phyloP scores from a whole-genome alignment of 306 rosid species.

The Lathyrus oleraceus region DNA sequence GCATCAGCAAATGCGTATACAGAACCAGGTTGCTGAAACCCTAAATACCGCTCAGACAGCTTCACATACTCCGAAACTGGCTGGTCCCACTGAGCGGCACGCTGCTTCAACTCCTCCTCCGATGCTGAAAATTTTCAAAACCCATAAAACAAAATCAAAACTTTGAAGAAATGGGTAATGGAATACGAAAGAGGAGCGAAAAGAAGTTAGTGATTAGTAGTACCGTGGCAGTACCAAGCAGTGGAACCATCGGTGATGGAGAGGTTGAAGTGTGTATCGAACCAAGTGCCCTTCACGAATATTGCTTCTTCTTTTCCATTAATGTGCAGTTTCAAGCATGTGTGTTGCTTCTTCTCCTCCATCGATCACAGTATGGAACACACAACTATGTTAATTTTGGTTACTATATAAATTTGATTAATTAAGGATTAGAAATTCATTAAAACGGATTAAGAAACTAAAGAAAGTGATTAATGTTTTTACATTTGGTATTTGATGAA shows the following conservation, averaged over 20 bases:
- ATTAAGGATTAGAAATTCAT: no score
- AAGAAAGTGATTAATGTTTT: no score
- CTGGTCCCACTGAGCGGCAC: constrained; percentile 95
- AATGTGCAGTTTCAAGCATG: constrained; percentile 67
- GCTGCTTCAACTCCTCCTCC: constrained; percentile 66
- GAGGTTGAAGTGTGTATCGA: constrained; percentile 58
- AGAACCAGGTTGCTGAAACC: constrained; percentile 73
- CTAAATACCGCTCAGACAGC: constrained; percentile 69
- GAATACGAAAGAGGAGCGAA: background rate
- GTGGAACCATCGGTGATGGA: constrained; percentile 66
- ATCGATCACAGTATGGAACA: background rate
- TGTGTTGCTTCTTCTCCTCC: constrained; percentile 52
- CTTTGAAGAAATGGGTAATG: constrained; percentile 20
- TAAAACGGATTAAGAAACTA: no score
- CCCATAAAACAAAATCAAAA: background rate
- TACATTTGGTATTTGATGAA: no score
- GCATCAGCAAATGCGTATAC: constrained; percentile 67
- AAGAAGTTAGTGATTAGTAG: background rate
- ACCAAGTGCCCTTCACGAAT: constrained; percentile 77
- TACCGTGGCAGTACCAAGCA: constrained; percentile 77
- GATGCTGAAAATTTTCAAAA: constrained; percentile 41
- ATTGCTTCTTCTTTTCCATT: constrained; percentile 38
- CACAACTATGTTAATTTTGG: background rate
- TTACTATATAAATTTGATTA: no score
- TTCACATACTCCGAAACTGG: constrained; percentile 60